Evolutionary conservation across 106 monocot genomes (phyloP).

Genomic region (Dendrobium nobile): DNA sequence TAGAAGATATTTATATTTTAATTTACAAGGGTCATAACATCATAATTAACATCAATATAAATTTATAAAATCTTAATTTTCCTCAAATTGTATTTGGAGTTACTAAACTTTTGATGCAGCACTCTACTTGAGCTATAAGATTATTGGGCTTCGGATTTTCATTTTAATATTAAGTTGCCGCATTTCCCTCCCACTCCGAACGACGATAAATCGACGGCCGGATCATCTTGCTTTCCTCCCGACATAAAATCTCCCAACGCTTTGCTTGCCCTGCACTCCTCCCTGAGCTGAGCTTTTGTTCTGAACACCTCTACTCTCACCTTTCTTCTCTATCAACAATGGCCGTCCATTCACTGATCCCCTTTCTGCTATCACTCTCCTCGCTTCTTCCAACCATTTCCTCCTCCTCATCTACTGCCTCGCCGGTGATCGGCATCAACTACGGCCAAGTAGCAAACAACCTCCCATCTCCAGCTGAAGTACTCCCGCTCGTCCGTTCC

Average conservation of each 20-base stretch:
- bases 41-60: too few species aligned
- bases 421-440: constrained; percentile 17
- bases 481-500: constrained; percentile 23
- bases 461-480: constrained; percentile 15
- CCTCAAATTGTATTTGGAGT: too few species aligned
- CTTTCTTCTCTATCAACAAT: not conserved
- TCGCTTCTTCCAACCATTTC: not conserved
- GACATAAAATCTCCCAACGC: not conserved
- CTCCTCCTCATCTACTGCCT: not conserved
- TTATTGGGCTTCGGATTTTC: too few species aligned
- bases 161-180: too few species aligned
- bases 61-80: too few species aligned
- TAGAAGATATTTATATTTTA: too few species aligned
- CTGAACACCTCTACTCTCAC: not conserved
- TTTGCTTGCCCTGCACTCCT: not conserved
- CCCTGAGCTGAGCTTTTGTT: not conserved
- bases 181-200: too few species aligned
- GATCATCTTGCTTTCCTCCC: not conserved
- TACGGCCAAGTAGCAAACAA: constrained; percentile 25
- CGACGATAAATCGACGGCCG: not conserved
- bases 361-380: not conserved
- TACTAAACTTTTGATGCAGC: too few species aligned
- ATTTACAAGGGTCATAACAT: too few species aligned
- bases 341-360: not conserved
- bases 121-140: too few species aligned